These are phyloP conservation scores for Mucor plumbeus DNA, from an alignment of 371 early-diverging fungal genomes.

Conservation along the genomic window DNA sequence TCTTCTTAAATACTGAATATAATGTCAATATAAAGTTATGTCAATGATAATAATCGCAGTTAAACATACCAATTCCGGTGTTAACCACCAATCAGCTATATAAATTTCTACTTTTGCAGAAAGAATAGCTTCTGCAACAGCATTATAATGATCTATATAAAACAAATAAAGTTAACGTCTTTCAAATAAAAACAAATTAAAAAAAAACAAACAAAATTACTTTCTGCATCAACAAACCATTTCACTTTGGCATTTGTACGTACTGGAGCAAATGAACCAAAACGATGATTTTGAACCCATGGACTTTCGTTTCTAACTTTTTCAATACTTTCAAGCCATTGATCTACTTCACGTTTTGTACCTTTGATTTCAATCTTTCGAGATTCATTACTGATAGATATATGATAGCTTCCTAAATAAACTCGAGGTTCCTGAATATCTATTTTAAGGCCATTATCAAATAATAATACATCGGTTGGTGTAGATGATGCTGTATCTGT, in stretches of 20 bases:
- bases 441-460: conserved; percentile 68
- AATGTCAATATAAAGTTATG: too few relatives aligned
- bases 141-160: conserved; percentile 75
- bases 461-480: conserved; percentile 76
- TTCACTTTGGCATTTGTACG: conserved; percentile 69
- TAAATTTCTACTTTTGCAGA: conserved; percentile 82
- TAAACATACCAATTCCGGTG: conserved; percentile 71
- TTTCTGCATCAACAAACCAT: conserved; percentile 86
- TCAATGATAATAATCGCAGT: too few relatives aligned
- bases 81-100: conserved; percentile 93
- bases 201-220: conserved; percentile 24
- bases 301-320: conserved; percentile 67
- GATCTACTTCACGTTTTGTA: conserved; percentile 63
- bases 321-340: conserved; percentile 68
- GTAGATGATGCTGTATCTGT: conserved; percentile 50
- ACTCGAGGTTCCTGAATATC: conserved; percentile 28
- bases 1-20: conserved; percentile 72
- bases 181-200: background rate
- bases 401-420: conserved; percentile 45
- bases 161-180: background rate
- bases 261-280: conserved; percentile 83
- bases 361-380: conserved; percentile 74
- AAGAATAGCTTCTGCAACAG: conserved; percentile 79
- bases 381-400: conserved; percentile 56
- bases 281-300: conserved; percentile 75